Conservation (phyloP, 345 rosid species). For the Moricandia moricandioides region DNA sequence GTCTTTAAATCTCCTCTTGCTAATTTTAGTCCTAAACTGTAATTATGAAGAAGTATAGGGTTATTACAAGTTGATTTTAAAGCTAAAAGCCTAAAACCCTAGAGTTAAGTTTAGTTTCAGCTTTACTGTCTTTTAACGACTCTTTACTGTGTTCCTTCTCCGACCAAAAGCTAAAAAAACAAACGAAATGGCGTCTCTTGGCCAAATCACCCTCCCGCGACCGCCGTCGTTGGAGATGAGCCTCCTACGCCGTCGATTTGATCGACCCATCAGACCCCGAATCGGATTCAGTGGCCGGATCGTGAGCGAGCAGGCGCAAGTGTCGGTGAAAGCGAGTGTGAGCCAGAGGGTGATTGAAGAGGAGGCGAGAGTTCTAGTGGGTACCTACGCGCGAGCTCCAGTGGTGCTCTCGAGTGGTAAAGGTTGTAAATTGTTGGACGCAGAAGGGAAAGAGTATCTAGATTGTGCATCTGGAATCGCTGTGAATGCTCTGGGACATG, state of each 20-base stretch:
- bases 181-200: conserved; percentile 27
- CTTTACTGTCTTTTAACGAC: not conserved
- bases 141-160: not conserved
- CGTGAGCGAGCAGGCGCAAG: not conserved
- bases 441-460: conserved; percentile 73
- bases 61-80: not conserved
- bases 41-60: not conserved
- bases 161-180: not conserved
- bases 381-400: conserved; percentile 69
- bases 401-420: conserved; percentile 64
- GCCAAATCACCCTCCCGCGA: conserved; percentile 19
- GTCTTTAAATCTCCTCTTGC: not conserved
- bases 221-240: conserved; percentile 8
- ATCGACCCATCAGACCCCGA: not conserved
- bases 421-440: conserved; percentile 77
- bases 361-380: conserved; percentile 59
- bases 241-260: conserved; percentile 6
- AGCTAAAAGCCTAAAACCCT: conserved; percentile 38
- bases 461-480: conserved; percentile 81
- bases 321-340: conserved; percentile 15
- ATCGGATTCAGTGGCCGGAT: conserved; percentile 22
- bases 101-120: not conserved
- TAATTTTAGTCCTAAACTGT: not conserved
- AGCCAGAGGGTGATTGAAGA: conserved; percentile 63
- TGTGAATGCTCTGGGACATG: conserved; percentile 77